These are phyloP conservation scores for Cordyceps farinosa DNA, from an alignment of 2,329 filamentous ascomycete species.

Conservation along the genomic window DNA sequence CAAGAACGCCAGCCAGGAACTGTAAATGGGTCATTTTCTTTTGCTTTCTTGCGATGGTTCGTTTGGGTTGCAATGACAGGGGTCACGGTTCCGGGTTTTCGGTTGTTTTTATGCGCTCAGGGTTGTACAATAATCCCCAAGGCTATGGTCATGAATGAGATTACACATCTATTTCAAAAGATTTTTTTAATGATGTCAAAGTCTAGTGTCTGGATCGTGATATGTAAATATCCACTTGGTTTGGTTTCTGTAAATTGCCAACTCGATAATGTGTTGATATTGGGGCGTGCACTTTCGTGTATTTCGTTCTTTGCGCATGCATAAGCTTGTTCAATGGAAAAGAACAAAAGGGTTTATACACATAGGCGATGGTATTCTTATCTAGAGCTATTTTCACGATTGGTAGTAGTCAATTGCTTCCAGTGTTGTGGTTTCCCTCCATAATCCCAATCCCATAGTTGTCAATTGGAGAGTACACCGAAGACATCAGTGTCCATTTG, in stretches of 20 bases:
- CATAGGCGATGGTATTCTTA: not conserved
- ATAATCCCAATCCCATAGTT: not conserved
- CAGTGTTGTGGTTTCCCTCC: not conserved
- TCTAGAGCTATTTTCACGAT: not conserved
- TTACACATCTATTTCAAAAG: slow-evolving; percentile 43
- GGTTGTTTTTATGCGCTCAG: slow-evolving; percentile 54
- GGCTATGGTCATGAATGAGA: slow-evolving; percentile 64
- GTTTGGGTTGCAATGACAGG: slow-evolving; percentile 77
- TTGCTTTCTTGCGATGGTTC: slow-evolving; percentile 56
- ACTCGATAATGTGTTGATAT: no score
- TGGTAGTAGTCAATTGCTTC: not conserved
- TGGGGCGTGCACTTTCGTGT: no score
- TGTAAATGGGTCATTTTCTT: slow-evolving; percentile 60
- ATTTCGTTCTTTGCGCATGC: no score
- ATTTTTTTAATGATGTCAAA: slow-evolving; percentile 21
- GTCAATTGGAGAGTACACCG: not conserved
- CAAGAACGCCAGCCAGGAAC: slow-evolving; percentile 90
- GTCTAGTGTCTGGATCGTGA: no score
- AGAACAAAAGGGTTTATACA: not conserved
- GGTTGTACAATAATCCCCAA: slow-evolving; percentile 73
- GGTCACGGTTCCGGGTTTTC: slow-evolving; percentile 75
- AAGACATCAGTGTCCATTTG: slow-evolving; percentile 7
- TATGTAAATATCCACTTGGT: no score
- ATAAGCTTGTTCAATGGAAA: no score
- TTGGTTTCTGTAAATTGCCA: no score